phyloP scores from a whole-genome alignment of 106 monocot species.

The Triglochin maritima region DNA sequence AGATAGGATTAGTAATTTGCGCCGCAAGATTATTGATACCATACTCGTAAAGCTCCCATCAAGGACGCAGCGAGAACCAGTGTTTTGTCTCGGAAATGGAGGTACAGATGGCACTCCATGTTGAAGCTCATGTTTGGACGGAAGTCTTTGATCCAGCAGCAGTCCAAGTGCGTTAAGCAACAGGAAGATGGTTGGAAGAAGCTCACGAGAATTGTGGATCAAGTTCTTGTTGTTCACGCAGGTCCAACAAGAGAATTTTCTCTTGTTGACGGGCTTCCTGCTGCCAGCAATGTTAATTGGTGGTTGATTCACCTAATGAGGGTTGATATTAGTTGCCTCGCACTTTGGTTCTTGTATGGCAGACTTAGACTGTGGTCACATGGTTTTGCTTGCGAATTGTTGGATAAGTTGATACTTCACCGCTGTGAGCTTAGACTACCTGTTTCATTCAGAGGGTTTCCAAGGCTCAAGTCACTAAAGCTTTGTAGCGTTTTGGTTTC shows the following conservation, averaged over 20 bases:
- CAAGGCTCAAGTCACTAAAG: not conserved
- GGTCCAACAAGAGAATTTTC: slow-evolving; percentile 4
- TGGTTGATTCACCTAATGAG: slow-evolving; percentile 8
- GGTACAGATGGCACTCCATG: slow-evolving; percentile 9
- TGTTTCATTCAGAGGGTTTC: slow-evolving; percentile 2
- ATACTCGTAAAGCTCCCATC: slow-evolving; percentile 6
- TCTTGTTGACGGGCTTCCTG: not conserved
- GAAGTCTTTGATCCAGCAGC: not conserved
- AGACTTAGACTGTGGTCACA: slow-evolving; percentile 3
- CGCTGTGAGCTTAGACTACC: slow-evolving; percentile 2
- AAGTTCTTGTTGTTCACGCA: not conserved
- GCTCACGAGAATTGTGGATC: slow-evolving; percentile 1
- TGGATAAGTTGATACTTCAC: slow-evolving; percentile 1
- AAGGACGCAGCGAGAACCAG: slow-evolving; percentile 7
- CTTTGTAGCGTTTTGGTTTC: not conserved
- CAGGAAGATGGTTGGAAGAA: slow-evolving; percentile 1
- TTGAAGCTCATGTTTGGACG: slow-evolving; percentile 6
- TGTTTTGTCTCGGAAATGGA: slow-evolving; percentile 1
- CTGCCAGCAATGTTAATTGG: not conserved
- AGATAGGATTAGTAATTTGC: slow-evolving; percentile 3
- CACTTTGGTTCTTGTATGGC: slow-evolving; percentile 1
- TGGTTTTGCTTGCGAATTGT: not conserved
- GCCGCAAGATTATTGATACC: not conserved
- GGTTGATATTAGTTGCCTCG: not conserved
- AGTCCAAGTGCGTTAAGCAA: not conserved